These are phyloP conservation scores for Fraxinus ornus DNA, from an alignment of 305 asterid species.

Conservation along the genomic window DNA sequence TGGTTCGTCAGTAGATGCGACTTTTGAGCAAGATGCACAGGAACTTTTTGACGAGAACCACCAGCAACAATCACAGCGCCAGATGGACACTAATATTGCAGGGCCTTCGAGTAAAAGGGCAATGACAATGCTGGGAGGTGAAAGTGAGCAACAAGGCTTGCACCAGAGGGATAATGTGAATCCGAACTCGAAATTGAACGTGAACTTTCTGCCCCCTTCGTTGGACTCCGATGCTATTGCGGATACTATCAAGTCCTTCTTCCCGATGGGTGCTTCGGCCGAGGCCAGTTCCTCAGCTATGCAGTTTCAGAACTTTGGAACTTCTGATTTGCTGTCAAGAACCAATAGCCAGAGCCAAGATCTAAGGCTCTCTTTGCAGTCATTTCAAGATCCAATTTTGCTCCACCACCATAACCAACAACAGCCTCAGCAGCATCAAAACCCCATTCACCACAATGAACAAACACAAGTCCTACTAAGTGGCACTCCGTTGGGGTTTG, in stretches of 20 bases:
- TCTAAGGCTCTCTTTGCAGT: constrained; percentile 79
- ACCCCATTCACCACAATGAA: constrained; percentile 38
- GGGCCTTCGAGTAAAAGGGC: constrained; percentile 41
- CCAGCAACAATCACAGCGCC: constrained; percentile 21
- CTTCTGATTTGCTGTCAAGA: constrained; percentile 50
- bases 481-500: constrained; percentile 59
- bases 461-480: constrained; percentile 31
- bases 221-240: constrained; percentile 75
- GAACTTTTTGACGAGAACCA: constrained; percentile 23
- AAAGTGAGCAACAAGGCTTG: constrained; percentile 18
- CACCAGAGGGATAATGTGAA: constrained; percentile 18
- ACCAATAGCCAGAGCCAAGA: constrained; percentile 55
- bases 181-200: constrained; percentile 19
- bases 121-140: constrained; percentile 23
- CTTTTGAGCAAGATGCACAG: constrained; percentile 31
- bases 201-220: constrained; percentile 68
- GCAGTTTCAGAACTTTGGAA: constrained; percentile 61
- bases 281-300: constrained; percentile 57
- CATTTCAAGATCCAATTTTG: constrained; percentile 69
- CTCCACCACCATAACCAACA: constrained; percentile 46
- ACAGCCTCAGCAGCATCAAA: constrained; percentile 34
- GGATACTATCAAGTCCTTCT: constrained; percentile 78
- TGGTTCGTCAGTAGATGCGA: constrained; percentile 24
- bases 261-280: constrained; percentile 67
- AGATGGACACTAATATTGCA: constrained; percentile 16